phyloP scores from a whole-genome alignment of 495 filamentous ascomycete species.

The Schizothecium vesticola region DNA sequence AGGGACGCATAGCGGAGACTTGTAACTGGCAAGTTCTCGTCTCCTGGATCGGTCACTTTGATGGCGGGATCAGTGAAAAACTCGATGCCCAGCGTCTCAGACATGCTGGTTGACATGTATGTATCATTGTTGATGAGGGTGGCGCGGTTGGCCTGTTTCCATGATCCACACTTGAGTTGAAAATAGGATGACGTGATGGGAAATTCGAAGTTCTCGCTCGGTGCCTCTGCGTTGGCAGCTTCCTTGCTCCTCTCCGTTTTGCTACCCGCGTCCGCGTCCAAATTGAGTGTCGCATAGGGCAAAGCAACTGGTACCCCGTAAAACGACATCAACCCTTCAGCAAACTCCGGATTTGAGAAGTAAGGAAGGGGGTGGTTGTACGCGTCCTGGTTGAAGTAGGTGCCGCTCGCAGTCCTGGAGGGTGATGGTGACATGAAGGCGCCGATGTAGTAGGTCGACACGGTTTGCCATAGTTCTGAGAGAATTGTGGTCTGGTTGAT shows the following conservation, averaged over 20 bases:
- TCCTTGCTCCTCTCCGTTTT: background rate
- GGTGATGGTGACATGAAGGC: background rate
- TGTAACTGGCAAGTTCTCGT: too few species aligned
- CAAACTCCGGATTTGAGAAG: too few species aligned
- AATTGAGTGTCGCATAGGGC: background rate
- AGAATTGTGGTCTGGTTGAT: background rate
- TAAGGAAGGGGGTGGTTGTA: slow-evolving; percentile 2
- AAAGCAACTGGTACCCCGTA: background rate
- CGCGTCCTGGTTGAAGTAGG: background rate
- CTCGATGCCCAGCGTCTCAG: background rate
- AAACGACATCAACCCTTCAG: too few species aligned
- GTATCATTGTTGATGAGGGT: background rate
- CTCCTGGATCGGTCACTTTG: too few species aligned
- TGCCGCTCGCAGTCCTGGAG: background rate
- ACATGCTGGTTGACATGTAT: background rate
- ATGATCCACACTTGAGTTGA: background rate
- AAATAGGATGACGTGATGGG: background rate
- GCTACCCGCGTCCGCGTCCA: background rate
- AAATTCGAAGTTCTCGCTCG: background rate
- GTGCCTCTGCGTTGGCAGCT: background rate
- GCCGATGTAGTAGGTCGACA: background rate
- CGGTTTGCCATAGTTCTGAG: background rate
- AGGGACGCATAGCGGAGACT: too few species aligned
- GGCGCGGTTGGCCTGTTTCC: background rate
- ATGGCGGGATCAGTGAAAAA: background rate